A percentile compares a stretch with the other conserved stretches of the same genome.
These are phyloP conservation scores for Citrus hindsii DNA, from an alignment of 345 rosid genomes.

Conservation along the genomic window DNA sequence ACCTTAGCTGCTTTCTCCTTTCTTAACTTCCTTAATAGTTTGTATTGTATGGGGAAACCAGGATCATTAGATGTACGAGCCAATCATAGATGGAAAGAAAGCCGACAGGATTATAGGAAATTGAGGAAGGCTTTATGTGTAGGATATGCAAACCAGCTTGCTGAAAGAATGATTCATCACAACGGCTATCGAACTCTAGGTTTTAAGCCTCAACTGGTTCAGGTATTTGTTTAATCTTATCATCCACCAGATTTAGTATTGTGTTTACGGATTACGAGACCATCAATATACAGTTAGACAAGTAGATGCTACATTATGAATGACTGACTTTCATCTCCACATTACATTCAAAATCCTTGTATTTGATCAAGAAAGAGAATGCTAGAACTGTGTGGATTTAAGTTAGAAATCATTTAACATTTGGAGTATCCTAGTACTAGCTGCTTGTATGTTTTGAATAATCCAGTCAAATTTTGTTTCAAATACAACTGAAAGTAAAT, in stretches of 20 bases:
- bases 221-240: conserved; percentile 41
- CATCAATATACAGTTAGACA: background rate
- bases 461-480: background rate
- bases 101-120: conserved; percentile 51
- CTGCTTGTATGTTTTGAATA: background rate
- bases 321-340: background rate
- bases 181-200: conserved; percentile 81
- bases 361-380: background rate
- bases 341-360: background rate
- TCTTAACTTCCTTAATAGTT: background rate
- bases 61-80: conserved; percentile 67
- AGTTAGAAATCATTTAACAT: background rate
- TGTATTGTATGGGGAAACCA: conserved; percentile 23
- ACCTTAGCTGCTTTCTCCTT: background rate
- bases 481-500: background rate
- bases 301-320: background rate
- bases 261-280: background rate
- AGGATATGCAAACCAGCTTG: conserved; percentile 85
- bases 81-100: conserved; percentile 42
- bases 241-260: background rate
- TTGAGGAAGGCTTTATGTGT: conserved; percentile 83
- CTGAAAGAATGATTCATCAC: conserved; percentile 88
- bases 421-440: background rate
- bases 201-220: conserved; percentile 78
- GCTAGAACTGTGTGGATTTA: background rate